Evolutionary conservation across 106 monocot genomes (phyloP).

Genomic region (Dactylorhiza incarnata): DNA sequence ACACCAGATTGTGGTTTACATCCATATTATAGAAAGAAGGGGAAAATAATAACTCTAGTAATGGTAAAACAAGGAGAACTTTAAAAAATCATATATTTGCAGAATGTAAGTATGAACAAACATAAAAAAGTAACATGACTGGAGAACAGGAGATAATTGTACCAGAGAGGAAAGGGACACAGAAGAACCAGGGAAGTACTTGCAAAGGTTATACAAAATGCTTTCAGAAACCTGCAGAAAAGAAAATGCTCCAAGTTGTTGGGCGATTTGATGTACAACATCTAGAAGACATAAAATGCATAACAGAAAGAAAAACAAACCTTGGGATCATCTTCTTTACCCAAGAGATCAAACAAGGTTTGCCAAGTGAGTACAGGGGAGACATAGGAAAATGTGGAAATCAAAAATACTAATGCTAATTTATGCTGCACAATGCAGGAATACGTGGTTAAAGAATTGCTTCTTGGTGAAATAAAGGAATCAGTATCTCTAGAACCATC

Average conservation of each 20-base stretch:
- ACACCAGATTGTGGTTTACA: background rate
- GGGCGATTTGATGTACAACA: background rate
- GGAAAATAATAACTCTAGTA: background rate
- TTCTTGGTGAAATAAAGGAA: conserved; percentile 21
- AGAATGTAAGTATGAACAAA: conserved; percentile 1
- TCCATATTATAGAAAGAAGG: background rate
- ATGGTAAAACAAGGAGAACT: background rate
- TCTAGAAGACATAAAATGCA: background rate
- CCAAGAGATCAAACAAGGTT: conserved; percentile 38
- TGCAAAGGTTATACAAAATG: conserved; percentile 51
- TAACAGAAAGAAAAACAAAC: conserved; percentile 18
- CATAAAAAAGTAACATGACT: background rate
- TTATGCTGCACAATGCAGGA: conserved; percentile 37
- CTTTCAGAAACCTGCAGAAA: conserved; percentile 37
- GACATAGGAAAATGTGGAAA: conserved; percentile 59
- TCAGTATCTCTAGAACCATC: conserved; percentile 47
- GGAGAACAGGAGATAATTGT: conserved; percentile 10
- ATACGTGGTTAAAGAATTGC: conserved; percentile 16
- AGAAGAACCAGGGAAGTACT: conserved; percentile 32
- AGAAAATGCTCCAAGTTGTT: conserved; percentile 2
- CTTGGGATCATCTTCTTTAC: conserved; percentile 55
- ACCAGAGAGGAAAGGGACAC: conserved; percentile 48
- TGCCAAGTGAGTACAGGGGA: conserved; percentile 58
- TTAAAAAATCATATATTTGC: background rate
- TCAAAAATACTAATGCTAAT: conserved; percentile 40